Evolutionary conservation across 306 rosid genomes (phyloP).

Genomic region (Citrullus amarus): DNA sequence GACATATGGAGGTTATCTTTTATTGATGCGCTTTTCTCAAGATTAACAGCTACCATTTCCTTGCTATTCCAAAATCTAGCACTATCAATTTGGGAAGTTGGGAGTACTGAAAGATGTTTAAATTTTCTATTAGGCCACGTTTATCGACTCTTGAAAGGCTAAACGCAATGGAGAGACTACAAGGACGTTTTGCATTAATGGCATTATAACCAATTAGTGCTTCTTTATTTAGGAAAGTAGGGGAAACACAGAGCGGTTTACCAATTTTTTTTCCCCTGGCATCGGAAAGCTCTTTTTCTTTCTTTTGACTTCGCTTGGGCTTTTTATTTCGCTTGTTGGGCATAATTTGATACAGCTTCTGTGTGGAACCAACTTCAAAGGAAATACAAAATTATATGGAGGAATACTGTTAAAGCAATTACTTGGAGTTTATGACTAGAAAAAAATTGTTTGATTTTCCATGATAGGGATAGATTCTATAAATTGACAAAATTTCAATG

Average conservation of each 20-base stretch:
- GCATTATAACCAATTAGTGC: neutral
- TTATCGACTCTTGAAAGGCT: neutral
- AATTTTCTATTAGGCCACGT: neutral
- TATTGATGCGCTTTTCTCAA: neutral
- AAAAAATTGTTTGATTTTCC: neutral
- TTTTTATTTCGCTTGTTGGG: neutral
- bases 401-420: neutral
- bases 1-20: neutral
- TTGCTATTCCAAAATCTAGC: neutral
- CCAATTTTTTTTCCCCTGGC: neutral
- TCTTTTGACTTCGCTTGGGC: neutral
- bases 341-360: neutral
- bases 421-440: neutral
- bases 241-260: neutral
- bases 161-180: neutral
- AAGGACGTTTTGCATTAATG: neutral
- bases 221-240: neutral
- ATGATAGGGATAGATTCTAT: neutral
- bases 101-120: neutral
- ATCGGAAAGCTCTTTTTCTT: neutral
- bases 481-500: neutral
- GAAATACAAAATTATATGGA: neutral
- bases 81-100: neutral
- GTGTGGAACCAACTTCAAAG: neutral
- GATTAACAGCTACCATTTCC: neutral